Evolutionary conservation across 345 rosid genomes (phyloP).

Genomic region (Atalantia buxifolia): DNA sequence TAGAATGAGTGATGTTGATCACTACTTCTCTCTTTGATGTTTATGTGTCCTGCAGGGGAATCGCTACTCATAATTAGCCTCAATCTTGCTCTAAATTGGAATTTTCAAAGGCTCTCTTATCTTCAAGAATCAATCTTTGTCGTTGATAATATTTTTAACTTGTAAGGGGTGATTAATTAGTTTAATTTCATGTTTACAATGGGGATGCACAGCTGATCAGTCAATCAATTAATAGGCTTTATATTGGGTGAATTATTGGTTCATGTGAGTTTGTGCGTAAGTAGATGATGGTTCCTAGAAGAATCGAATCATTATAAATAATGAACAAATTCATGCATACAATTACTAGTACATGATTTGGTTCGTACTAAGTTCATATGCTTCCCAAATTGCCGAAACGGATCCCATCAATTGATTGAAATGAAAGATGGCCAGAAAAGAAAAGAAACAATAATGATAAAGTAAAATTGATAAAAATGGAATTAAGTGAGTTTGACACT

Average conservation of each 20-base stretch:
- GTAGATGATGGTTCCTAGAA: slow-evolving; percentile 31
- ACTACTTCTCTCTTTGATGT: slow-evolving; percentile 3
- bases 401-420: slow-evolving; percentile 2
- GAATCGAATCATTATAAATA: slow-evolving; percentile 22
- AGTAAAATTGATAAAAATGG: background rate
- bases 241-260: slow-evolving; percentile 29
- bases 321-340: background rate
- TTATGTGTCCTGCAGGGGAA: slow-evolving; percentile 6
- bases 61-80: background rate
- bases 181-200: background rate
- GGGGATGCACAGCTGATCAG: too few relatives aligned
- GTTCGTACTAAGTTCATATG: slow-evolving; percentile 1
- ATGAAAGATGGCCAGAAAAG: background rate
- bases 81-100: background rate
- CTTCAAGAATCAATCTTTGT: background rate
- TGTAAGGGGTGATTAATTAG: background rate
- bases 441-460: background rate
- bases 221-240: background rate
- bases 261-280: slow-evolving; percentile 30
- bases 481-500: background rate
- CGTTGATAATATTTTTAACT: too few relatives aligned
- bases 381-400: background rate
- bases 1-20: slow-evolving; percentile 21
- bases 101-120: background rate
- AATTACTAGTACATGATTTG: slow-evolving; percentile 2